Evolutionary conservation across 441 rosid genomes (phyloP).

Genomic region (Caryocar brasiliense): DNA sequence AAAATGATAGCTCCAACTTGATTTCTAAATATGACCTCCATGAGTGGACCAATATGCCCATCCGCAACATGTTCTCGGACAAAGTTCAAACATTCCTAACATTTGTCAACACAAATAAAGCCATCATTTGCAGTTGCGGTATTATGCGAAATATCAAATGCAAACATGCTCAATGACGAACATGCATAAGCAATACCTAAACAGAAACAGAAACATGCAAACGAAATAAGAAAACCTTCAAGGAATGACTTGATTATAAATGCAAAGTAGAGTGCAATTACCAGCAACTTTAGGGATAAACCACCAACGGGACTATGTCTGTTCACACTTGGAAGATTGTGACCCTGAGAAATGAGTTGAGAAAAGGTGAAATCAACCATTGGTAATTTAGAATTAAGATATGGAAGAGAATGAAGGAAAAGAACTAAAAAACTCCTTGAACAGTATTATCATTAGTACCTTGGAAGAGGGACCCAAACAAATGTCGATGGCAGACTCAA

Average conservation of each 20-base stretch:
- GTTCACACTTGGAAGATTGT: constrained; percentile 12
- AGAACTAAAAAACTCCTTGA: neutral
- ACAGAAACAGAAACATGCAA: neutral
- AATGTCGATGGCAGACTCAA: constrained; percentile 48
- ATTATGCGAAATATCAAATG: too few relatives aligned
- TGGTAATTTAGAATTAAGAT: constrained; percentile 3
- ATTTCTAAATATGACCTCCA: constrained; percentile 32
- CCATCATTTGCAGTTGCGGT: neutral
- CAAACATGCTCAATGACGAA: too few relatives aligned
- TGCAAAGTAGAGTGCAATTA: constrained; percentile 9
- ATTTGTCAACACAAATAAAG: constrained; percentile 9
- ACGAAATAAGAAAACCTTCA: neutral
- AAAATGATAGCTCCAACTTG: too few relatives aligned
- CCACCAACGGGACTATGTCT: constrained; percentile 19
- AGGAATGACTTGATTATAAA: neutral
- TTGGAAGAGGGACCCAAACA: constrained; percentile 22
- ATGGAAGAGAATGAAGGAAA: neutral
- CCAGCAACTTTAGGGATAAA: constrained; percentile 45
- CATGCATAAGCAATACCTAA: neutral
- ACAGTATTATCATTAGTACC: constrained; percentile 14
- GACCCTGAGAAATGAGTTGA: constrained; percentile 27
- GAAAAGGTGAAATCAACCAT: constrained; percentile 4
- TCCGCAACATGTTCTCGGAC: constrained; percentile 39
- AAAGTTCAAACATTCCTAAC: constrained; percentile 40
- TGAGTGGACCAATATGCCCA: constrained; percentile 26